These are phyloP conservation scores for Cutaneotrichosporon spelunceum DNA, from an alignment of 1,284 basidiomycete genomes.

Conservation along the genomic window DNA sequence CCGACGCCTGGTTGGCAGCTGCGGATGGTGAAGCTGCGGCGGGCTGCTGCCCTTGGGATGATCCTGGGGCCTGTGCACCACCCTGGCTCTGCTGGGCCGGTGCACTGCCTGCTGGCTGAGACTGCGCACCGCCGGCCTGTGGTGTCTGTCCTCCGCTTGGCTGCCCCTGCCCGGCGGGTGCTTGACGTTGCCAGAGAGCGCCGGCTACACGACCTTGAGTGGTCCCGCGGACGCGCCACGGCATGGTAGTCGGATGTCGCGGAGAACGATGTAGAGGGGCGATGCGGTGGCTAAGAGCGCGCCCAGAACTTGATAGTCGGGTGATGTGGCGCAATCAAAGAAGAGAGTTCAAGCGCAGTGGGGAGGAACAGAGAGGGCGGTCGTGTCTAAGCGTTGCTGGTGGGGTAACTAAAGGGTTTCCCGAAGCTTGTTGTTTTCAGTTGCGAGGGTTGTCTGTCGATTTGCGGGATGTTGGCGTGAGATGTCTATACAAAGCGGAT, in stretches of 20 bases:
- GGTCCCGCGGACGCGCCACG: background rate
- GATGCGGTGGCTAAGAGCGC: background rate
- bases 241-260: background rate
- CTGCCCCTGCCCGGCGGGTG: background rate
- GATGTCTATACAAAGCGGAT: too few relatives aligned
- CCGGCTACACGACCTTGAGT: background rate
- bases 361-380: background rate
- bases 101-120: background rate
- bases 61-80: background rate
- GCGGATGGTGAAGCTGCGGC: background rate
- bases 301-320: background rate
- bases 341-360: background rate
- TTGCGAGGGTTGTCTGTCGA: background rate
- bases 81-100: background rate
- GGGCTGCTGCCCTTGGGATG: background rate
- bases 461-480: background rate
- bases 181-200: background rate
- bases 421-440: background rate
- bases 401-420: background rate
- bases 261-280: background rate
- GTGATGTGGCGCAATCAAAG: background rate
- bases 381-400: background rate
- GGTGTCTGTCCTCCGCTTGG: background rate
- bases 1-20: background rate
- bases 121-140: background rate